Evolutionary conservation across 139 green algal species (phyloP), one percentile per base, ranked within the genome.

Genomic region (Micromonas pusilla): DNA sequence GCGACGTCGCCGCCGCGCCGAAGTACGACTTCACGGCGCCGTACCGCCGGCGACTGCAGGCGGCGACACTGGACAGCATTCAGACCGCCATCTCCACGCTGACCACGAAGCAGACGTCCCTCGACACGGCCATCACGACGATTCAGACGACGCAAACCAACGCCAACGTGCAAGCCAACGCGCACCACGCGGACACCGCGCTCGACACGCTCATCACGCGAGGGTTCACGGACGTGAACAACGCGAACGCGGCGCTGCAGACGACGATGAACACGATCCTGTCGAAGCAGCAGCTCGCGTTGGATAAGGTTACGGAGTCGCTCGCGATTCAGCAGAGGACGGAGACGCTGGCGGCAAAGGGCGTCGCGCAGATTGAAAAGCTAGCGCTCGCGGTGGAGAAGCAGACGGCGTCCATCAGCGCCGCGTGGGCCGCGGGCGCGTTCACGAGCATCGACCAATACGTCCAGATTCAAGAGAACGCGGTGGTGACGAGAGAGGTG

Each of bases 121-220:
- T 70, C 23, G 63, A 70, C 6, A 70, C 63, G 28, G 26, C 25
- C 25, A 70, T 70, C 28, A 25, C 25, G 31, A 16, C 28, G 63
- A 25, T 70, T 20, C 28, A 70, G 63, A 70, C 28, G n/a, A 21
- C 28, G n/a, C 73, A 79, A 39, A 5, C 76, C 23, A 54, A 20
- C 37, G 53, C 53, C 2, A 36, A 54, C 30, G 53, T 73, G 57
- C 20, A 70, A 34, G 63, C 63, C 21, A 34, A 20, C 28, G 53
- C 32, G 53, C 60, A 63, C 60, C 60, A 72, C 31, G 80, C 81
- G 23, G 87, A 91, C 78, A 88, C 87, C 28, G 81, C 45, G 0
- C 76, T 92, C 52, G 57, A 89, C 54, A 78, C 88, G 13, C 75
- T 92, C 3, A 94, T 94, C 73, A 84, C 70, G 21, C 13, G 31